Evolutionary conservation across 345 rosid genomes (phyloP), one percentile per base, ranked within the genome.

Genomic region (Hevea brasiliensis): DNA sequence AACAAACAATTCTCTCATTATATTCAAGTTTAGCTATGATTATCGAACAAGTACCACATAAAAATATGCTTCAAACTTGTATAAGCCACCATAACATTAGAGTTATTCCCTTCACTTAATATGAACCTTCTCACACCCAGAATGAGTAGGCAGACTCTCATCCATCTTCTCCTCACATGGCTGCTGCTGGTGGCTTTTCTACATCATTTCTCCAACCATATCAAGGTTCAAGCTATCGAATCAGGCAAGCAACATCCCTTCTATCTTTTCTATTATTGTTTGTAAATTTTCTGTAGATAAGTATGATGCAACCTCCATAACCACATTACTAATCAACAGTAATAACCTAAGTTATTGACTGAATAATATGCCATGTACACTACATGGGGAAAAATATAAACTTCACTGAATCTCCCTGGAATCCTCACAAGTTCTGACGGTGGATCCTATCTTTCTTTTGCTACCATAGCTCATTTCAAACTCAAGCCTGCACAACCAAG

Each of bases 1-100:
- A 70, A 69, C 82, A 63, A 71, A 73, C 83, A 78, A 40, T 75
- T 69, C 77, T 60, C 45, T 21, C 78, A 44, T 62, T 53, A 32
- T 74, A 67, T 81, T 80, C 83, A 83, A 83, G 74, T 68, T 77
- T 72, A 40, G 80, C 50, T 61, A 86, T 86, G 82, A 83, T 86
- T 81, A 73, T 81, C 48, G 15, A 44, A 65, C 14, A 62, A 50
- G 73, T 21, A 71, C 40, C 35, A 55, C 57, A 81, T 76, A 69
- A 72, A 81, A 73, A 29, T 65, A 75, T 65, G 77, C 74, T 74
- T 24, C 82, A 60, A 53, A 54, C 80, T 76, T 63, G 65, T 48
- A 61, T 61, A 56, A 71, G 74, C 79, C 45, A 61, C 60, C 13
- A 61, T 64, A 23, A 59, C 58, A 59, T 71, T 41, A 68, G 8